Percentiles rank a stretch among this genome's conserved stretches.
phyloP scores from a whole-genome alignment of 345 rosid species.

The Eucalyptus melliodora region DNA sequence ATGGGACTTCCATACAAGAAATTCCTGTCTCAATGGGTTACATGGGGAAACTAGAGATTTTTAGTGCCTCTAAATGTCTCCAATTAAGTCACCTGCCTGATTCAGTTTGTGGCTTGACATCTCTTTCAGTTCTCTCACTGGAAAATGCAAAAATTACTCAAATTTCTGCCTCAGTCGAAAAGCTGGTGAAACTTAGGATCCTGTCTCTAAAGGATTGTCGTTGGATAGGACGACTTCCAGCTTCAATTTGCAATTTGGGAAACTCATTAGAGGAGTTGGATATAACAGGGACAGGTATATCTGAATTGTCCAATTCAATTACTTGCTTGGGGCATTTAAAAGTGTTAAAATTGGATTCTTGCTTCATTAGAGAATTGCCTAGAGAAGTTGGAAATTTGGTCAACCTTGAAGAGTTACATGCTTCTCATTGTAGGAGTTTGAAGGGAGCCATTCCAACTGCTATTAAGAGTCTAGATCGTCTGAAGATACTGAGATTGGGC shows the following conservation, averaged over 20 bases:
- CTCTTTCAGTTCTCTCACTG: neutral
- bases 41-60: neutral
- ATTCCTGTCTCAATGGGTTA: neutral
- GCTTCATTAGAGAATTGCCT: neutral
- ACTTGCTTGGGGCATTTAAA: neutral
- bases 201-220: neutral
- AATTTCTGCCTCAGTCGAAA: neutral
- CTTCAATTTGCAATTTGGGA: neutral
- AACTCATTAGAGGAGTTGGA: neutral
- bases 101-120: neutral
- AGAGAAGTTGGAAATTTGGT: neutral
- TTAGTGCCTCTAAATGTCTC: neutral
- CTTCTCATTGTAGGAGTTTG: neutral
- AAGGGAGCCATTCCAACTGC: neutral
- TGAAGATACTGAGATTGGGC: neutral
- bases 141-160: neutral
- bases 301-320: neutral
- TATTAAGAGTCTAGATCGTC: neutral
- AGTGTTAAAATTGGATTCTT: neutral
- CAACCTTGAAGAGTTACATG: neutral
- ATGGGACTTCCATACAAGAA: neutral
- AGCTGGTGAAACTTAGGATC: neutral
- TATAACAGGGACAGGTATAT: neutral
- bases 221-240: neutral
- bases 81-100: neutral